Evolutionary conservation across 805 yeast genomes (phyloP), one percentile per base, ranked within the genome.

Genomic region (Zygotorulaspora florentina): DNA sequence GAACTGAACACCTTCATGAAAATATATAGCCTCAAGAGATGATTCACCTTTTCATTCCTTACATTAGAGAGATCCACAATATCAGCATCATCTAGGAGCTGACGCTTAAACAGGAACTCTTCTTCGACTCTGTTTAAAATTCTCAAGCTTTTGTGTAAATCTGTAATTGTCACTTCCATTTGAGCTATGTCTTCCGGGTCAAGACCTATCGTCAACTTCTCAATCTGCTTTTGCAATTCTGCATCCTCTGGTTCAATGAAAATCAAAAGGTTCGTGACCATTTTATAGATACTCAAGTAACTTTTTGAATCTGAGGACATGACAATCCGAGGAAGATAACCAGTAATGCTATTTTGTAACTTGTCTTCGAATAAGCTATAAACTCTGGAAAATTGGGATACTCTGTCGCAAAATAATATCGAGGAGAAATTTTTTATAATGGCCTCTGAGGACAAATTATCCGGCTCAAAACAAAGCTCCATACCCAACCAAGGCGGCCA

Each of bases 401-500:
- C 71, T 48, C 72, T 71, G 53, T 84, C 87, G 53, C 74, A 81
- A 1, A 83, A 72, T 16, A 85, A 59, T 59, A 80, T 75, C 18
- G 81, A 70, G 0, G 90, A 77, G 2, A 87, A 77, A 48, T 81
- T 75, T 27, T 83, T 77, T 20, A 88, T 73, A 31, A 90, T 67
- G 40, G 81, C 71, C 45, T 76, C 74, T 10, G 74, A 70, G 9
- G 67, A 58, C 48, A 79, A 65, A 1, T 73, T 56, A 0, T 74
- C 70, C 15, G 77, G 71, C 41, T 81, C 80, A 50, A 79, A 75
- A 51, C 86, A 79, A 17, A 82, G 70, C 56, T 87, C 95, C 39
- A 79, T 61, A 1, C 90, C 88, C 28, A 89, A 63, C 88, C 96
- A 90, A 0, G 96, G 95, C 2, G 96, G 96, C 97, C 96, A 90